Conservation (phyloP, 2,329 filamentous ascomycete species). For the Diaporthe helianthi region DNA sequence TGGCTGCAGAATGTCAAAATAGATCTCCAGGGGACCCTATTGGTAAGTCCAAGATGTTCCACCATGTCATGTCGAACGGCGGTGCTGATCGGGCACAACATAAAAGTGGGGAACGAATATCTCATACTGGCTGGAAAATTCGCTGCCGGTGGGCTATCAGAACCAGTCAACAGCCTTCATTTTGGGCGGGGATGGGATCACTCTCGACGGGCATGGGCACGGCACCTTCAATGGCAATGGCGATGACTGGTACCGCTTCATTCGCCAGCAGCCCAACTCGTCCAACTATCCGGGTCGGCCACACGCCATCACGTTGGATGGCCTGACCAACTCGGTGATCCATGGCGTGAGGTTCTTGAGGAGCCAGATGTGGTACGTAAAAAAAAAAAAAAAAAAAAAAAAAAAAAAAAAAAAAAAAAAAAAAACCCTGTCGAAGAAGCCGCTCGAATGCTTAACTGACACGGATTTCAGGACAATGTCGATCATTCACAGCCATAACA, state of each 20-base stretch:
- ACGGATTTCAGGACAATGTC: slow-evolving; percentile 47
- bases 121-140: slow-evolving; percentile 53
- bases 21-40: slow-evolving; percentile 49
- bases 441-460: background rate
- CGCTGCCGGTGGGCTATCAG: slow-evolving; percentile 52
- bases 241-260: slow-evolving; percentile 58
- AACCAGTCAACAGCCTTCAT: slow-evolving; percentile 55
- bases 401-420: too few relatives aligned
- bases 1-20: slow-evolving; percentile 51
- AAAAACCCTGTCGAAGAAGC: background rate
- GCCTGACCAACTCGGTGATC: slow-evolving; percentile 52
- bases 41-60: slow-evolving; percentile 39
- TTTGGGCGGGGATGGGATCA: slow-evolving; percentile 55
- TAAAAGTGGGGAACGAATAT: slow-evolving; percentile 51
- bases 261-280: slow-evolving; percentile 40
- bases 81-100: background rate
- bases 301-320: slow-evolving; percentile 55
- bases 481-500: slow-evolving; percentile 51
- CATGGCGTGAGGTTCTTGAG: slow-evolving; percentile 53
- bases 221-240: slow-evolving; percentile 60
- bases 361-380: slow-evolving; percentile 63
- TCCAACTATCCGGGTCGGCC: slow-evolving; percentile 55
- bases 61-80: too few relatives aligned
- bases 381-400: too few relatives aligned
- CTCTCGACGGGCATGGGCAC: slow-evolving; percentile 50